Percentiles rank a stretch among this genome's conserved stretches.
Evolutionary conservation across 2,329 filamentous ascomycete species (phyloP).

Genomic region (Grosmannia serpens): DNA sequence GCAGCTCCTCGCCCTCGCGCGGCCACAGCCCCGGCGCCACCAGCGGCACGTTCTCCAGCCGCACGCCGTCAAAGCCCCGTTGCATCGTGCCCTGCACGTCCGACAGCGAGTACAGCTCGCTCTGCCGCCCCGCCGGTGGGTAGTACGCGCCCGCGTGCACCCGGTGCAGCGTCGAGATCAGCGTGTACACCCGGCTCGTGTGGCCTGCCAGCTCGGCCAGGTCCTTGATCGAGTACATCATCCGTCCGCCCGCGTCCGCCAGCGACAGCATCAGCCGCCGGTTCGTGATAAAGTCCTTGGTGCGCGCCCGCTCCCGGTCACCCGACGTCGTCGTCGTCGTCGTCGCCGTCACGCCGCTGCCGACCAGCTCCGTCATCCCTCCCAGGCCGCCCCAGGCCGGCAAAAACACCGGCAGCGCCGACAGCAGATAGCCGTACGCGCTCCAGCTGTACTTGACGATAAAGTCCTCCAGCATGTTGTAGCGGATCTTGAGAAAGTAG

Average conservation of each 20-base stretch:
- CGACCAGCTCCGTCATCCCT: constrained; percentile 52
- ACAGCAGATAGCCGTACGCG: constrained; percentile 88
- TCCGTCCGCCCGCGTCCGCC: constrained; percentile 87
- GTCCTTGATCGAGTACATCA: constrained; percentile 99
- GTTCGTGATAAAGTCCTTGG: constrained; percentile 99
- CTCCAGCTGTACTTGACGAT: constrained; percentile 98
- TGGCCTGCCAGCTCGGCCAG: constrained; percentile 91
- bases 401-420: constrained; percentile 85
- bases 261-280: constrained; percentile 96
- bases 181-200: constrained; percentile 88
- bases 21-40: constrained; percentile 85
- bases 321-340: constrained; percentile 20
- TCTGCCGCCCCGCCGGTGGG: constrained; percentile 46
- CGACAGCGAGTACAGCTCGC: constrained; percentile 77
- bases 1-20: constrained; percentile 79
- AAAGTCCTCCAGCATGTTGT: constrained; percentile 98
- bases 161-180: constrained; percentile 88
- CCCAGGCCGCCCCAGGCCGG: constrained; percentile 86
- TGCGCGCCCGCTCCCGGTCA: constrained; percentile 66
- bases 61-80: constrained; percentile 87
- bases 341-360: neutral
- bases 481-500: constrained; percentile 93
- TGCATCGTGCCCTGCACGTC: constrained; percentile 92
- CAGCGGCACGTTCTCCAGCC: constrained; percentile 84
- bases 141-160: constrained; percentile 87